phyloP scores from a whole-genome alignment of 257 asterid species.

The Paulownia fortunei region DNA sequence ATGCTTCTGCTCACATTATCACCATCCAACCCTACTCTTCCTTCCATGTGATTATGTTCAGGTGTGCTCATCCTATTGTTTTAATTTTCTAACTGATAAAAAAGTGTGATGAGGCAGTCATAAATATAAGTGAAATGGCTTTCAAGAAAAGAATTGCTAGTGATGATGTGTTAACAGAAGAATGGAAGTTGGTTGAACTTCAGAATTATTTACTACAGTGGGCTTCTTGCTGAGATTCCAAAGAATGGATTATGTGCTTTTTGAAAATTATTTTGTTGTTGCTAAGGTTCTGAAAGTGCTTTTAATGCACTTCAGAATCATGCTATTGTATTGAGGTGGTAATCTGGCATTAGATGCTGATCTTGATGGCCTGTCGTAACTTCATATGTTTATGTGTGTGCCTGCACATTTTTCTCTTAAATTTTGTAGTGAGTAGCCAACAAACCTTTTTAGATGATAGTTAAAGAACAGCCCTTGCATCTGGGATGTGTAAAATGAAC shows the following conservation, averaged over 20 bases:
- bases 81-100: neutral
- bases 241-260: neutral
- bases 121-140: neutral
- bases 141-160: neutral
- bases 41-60: neutral
- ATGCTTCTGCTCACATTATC: slow-evolving; percentile 11
- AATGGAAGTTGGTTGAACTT: neutral
- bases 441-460: neutral
- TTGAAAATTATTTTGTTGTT: neutral
- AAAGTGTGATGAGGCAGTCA: neutral
- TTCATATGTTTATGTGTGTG: neutral
- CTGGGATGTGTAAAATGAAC: neutral
- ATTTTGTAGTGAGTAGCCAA: neutral
- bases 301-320: neutral
- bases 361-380: neutral
- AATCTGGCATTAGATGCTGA: neutral
- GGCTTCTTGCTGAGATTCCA: neutral
- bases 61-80: neutral
- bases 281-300: slow-evolving; percentile 13
- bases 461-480: neutral
- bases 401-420: neutral
- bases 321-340: neutral
- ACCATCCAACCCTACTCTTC: neutral
- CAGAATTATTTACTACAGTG: neutral
- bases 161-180: neutral